Conservation (phyloP, 495 filamentous ascomycete species). For the Aspergillus bertholletiae region DNA sequence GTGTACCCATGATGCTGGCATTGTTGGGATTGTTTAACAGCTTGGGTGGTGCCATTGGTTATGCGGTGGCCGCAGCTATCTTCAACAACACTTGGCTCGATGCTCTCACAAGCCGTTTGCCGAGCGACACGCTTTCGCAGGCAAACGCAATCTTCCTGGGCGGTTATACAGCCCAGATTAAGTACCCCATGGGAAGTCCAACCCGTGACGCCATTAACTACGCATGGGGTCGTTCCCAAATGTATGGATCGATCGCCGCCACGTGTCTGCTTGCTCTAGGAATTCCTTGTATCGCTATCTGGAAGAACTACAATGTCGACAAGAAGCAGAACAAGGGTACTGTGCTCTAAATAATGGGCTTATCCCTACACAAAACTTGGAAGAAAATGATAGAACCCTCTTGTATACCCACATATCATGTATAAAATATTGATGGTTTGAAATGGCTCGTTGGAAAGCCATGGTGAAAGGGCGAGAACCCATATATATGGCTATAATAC, state of each 20-base stretch:
- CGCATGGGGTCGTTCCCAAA: conserved; percentile 60
- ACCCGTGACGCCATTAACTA: conserved; percentile 52
- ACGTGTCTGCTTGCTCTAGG: conserved; percentile 34
- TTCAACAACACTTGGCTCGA: conserved; percentile 63
- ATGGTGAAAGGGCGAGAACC: not conserved
- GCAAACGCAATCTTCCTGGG: conserved; percentile 44
- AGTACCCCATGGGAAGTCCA: conserved; percentile 49
- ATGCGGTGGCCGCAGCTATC: conserved; percentile 62
- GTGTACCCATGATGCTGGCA: conserved; percentile 69
- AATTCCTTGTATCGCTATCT: conserved; percentile 36
- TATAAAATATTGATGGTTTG: not conserved
- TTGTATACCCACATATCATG: not conserved
- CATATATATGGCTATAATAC: not conserved
- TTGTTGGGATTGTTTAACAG: conserved; percentile 61
- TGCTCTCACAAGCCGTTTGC: conserved; percentile 40
- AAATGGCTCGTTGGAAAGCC: not conserved
- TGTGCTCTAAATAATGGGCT: conserved; percentile 18
- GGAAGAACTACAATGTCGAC: conserved; percentile 45
- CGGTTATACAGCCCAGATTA: conserved; percentile 46
- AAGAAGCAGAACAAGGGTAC: conserved; percentile 47
- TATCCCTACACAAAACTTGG: not conserved
- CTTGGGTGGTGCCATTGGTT: conserved; percentile 68
- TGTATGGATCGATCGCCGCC: conserved; percentile 55
- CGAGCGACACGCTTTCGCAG: conserved; percentile 42
- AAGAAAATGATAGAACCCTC: not conserved